phyloP scores from a whole-genome alignment of 768 basidiomycete genomes.

The Hypsizygus marmoreus region DNA sequence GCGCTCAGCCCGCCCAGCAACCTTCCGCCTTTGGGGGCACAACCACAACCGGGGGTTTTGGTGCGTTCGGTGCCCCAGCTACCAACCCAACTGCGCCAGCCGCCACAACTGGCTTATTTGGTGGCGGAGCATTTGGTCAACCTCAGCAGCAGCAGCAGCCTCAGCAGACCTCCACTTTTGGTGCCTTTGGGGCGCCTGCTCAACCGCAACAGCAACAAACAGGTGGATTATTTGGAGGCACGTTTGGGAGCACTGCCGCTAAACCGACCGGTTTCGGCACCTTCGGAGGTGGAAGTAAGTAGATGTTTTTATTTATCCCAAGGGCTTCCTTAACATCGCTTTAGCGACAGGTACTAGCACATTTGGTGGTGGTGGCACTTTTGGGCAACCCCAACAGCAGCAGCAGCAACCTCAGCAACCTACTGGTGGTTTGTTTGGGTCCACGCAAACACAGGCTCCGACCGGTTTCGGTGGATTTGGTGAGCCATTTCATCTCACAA shows the following conservation, averaged over 20 bases:
- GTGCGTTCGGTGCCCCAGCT: slow-evolving; percentile 40
- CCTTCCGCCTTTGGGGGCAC: slow-evolving; percentile 42
- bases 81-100: slow-evolving; percentile 25
- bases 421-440: slow-evolving; percentile 34
- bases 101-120: slow-evolving; percentile 38
- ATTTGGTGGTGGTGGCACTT: slow-evolving; percentile 46
- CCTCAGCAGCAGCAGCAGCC: slow-evolving; percentile 31
- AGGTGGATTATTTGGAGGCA: slow-evolving; percentile 26
- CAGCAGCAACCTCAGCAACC: slow-evolving; percentile 34
- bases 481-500: slow-evolving; percentile 15
- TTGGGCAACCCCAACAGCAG: slow-evolving; percentile 47
- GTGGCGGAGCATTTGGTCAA: slow-evolving; percentile 32
- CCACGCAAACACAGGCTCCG: slow-evolving; percentile 25
- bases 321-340: no score
- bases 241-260: slow-evolving; percentile 33
- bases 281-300: no score
- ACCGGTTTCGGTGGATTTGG: slow-evolving; percentile 44
- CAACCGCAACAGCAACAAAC: slow-evolving; percentile 37
- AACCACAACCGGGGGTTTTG: slow-evolving; percentile 36
- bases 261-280: slow-evolving; percentile 39
- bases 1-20: slow-evolving; percentile 45
- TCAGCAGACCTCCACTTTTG: slow-evolving; percentile 19
- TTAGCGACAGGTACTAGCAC: slow-evolving; percentile 2
- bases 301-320: no score
- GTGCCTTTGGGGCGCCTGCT: slow-evolving; percentile 24